Base-by-base conservation (phyloP, 1,284 basidiomycete species). In the Cutaneotrichosporon arboriforme region DNA sequence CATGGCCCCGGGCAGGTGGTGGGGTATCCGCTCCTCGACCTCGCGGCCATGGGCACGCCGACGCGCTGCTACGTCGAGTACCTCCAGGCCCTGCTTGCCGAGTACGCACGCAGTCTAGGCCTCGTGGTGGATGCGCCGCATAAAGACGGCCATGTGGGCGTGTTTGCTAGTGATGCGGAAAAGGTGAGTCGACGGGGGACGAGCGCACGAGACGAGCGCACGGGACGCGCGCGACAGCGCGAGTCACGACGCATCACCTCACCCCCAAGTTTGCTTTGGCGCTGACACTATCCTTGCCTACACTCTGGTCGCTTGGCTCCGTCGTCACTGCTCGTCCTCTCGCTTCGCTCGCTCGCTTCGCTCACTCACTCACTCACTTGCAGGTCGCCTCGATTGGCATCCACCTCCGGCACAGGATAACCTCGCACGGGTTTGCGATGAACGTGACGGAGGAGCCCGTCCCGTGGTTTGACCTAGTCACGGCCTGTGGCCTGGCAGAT, bases 1-100 rank as follows among this genome's bases (percentile, higher is more conserved):
- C 96, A 99, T 72, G 96, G 96, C 0, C 94, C 94, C 0, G 96
- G 96, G 2, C 96, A 99, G 75, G 79, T 99, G 58, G 88, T 97
- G 13, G 96, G 91, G 33, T 99, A 99, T 69, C 90, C 92, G 1
- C 81, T 97, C 47, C 78, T 97, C 41, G 92, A 98, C 75, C 80
- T 97, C 15, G 79, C 77, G 1, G 73, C 77, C 12, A 80, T 82
- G 67, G 69, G 76, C 77, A 68, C 77, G 8, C 65, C 75, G 4
- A 77, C 77, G 1, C 52, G 77, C 46, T 77, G 75, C 61, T 80
- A 79, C 60, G 78, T 80, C 17, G 74, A 78, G 47, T 70, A 68
- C 54, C 65, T 79, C 23, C 75, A 79, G 61, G 59, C 59, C 4
- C 66, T 77, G 46, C 66, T 79, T 18, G 67, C 64, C 7, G 59